Conservation (phyloP, 345 rosid genomes). For the Iberis pinnata region DNA sequence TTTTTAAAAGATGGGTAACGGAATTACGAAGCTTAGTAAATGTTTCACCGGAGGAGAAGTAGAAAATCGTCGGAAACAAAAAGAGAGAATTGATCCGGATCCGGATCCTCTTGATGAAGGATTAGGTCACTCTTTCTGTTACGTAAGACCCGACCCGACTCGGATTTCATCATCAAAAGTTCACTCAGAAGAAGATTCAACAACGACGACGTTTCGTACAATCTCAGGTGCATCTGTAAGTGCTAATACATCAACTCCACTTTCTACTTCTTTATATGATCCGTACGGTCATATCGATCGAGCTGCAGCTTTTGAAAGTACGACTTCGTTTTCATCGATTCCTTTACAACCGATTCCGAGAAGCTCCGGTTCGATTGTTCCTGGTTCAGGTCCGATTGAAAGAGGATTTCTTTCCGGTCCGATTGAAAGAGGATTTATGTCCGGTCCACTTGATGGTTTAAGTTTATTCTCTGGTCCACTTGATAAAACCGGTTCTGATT, state of each 20-base stretch:
- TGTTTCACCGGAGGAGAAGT: slow-evolving; percentile 63
- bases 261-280: slow-evolving; percentile 71
- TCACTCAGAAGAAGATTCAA: slow-evolving; percentile 45
- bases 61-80: slow-evolving; percentile 37
- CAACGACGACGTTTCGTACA: slow-evolving; percentile 61
- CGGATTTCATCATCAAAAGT: slow-evolving; percentile 70
- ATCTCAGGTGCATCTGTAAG: slow-evolving; percentile 97
- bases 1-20: slow-evolving; percentile 69
- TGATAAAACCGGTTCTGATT: slow-evolving; percentile 43
- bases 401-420: slow-evolving; percentile 89
- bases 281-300: slow-evolving; percentile 56
- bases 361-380: slow-evolving; percentile 62
- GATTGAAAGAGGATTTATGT: slow-evolving; percentile 76
- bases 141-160: slow-evolving; percentile 66
- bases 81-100: slow-evolving; percentile 38
- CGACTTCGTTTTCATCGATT: slow-evolving; percentile 75
- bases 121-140: slow-evolving; percentile 73
- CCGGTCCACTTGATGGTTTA: slow-evolving; percentile 76
- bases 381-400: slow-evolving; percentile 66
- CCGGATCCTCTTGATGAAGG: slow-evolving; percentile 44
- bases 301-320: slow-evolving; percentile 91
- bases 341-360: slow-evolving; percentile 88
- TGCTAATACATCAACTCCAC: slow-evolving; percentile 89
- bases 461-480: slow-evolving; percentile 54
- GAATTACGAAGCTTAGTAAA: slow-evolving; percentile 52